Base-by-base conservation (phyloP, 495 filamentous ascomycete genomes). In the Xylaria nigripes region DNA sequence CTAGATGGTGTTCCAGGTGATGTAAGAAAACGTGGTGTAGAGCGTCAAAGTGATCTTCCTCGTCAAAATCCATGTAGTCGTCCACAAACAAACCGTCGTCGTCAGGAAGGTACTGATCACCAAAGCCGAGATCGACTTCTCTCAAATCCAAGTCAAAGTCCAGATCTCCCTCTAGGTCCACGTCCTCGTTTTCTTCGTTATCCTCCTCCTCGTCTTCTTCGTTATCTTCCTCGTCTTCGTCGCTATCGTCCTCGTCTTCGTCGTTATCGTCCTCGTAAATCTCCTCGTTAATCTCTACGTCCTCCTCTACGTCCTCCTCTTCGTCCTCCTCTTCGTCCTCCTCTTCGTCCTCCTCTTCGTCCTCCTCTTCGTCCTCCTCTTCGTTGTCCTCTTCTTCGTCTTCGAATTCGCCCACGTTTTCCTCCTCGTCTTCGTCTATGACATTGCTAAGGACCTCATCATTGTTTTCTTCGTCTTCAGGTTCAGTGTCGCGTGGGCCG, bases 101-200 rank as follows among this genome's bases (percentile, higher is more conserved):
- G 22, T 47, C 51, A 6, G 21, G 21, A 19, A 54, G 34, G 13
- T 45, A 19, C 7, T 6, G 36, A 16, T 9, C 44, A 18, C 22
- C 29, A 23, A 50, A 40, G 32, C 32, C 47, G 32, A 40, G 6
- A 16, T 41, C 47, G n/a, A 25, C 19, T 10, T 29, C 36, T 29
- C 38, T 43, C 36, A 42, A 41, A 13, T 55, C 45, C 15, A 55
- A 42, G 34, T 48, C 51, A 13, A 55, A 43, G 10, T 55, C 45
- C 2, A 6, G 22, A 12, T 54, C 51, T 9, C 22, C 19, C 21
- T 41, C 36, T 4, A 41, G 3, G 18, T 41, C 36, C 13, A 6
- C 36, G 36, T 41, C 36, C 36, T n/a, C 12, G 36, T 41, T 13
- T 13, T 41, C 36, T 29, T 29, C 27, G 27, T 9, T 29, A 9